Conservation (phyloP, 2,329 filamentous ascomycete genomes). For the Phaeoacremonium minimum region DNA sequence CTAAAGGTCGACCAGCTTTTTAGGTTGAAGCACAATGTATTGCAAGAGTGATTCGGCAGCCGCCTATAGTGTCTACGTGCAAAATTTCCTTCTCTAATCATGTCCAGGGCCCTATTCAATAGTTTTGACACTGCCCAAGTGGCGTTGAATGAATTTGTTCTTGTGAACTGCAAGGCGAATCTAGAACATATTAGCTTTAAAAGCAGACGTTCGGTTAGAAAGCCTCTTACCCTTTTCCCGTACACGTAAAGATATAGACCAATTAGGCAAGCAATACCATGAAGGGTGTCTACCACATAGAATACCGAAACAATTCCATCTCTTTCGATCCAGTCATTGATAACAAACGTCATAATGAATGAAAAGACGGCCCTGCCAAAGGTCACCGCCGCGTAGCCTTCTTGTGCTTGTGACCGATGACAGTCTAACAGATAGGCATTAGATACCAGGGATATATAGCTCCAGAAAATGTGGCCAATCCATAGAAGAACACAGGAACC, state of each 20-base stretch:
- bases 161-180: no score
- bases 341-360: constrained; percentile 10
- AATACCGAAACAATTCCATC: constrained; percentile 3
- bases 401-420: constrained; percentile 9
- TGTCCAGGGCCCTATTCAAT: no score
- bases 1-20: no score
- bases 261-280: constrained; percentile 7
- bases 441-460: constrained; percentile 7
- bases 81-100: no score
- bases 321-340: neutral
- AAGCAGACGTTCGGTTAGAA: no score
- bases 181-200: no score
- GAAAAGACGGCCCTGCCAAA: constrained; percentile 5
- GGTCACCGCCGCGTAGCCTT: constrained; percentile 11
- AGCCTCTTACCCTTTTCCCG: constrained; percentile 4
- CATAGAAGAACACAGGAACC: constrained; percentile 11
- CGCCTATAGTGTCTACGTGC: no score
- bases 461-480: constrained; percentile 9
- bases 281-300: constrained; percentile 9
- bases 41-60: no score
- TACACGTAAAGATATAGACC: constrained; percentile 7
- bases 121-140: no score
- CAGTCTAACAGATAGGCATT: constrained; percentile 12
- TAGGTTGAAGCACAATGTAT: no score
- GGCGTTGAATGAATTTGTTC: no score